Percentiles rank a stretch among this genome's conserved stretches.
These are phyloP conservation scores for Albugo laibachii DNA, from an alignment of 352 stramenopile genomes.

Conservation along the genomic window DNA sequence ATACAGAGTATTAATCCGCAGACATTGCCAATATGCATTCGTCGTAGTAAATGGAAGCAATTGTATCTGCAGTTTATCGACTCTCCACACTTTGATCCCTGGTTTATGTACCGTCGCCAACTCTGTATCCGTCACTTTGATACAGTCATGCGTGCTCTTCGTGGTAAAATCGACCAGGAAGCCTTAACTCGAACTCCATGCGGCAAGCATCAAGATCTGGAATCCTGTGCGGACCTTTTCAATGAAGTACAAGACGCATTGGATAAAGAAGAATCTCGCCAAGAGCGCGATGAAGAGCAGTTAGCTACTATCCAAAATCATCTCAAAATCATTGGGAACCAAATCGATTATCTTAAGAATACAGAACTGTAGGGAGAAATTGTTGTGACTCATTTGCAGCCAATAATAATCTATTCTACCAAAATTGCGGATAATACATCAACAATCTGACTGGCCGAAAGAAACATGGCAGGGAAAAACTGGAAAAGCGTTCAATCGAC, in stretches of 20 bases:
- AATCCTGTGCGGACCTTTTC: no score
- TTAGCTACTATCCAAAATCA: no score
- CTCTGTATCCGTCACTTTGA: conserved; percentile 50
- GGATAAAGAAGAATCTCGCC: no score
- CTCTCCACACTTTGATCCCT: conserved; percentile 53
- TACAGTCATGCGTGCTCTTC: conserved; percentile 28
- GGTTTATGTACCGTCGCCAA: conserved; percentile 46
- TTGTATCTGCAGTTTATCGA: conserved; percentile 53
- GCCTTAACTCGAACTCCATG: conserved; percentile 21
- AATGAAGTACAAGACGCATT: no score
- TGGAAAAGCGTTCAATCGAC: conserved; percentile 62
- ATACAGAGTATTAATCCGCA: conserved; percentile 29
- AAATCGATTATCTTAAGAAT: no score
- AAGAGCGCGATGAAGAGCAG: no score
- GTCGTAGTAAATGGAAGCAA: conserved; percentile 35
- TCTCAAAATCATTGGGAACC: no score
- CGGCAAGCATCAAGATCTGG: conserved; percentile 5
- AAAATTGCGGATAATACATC: no score
- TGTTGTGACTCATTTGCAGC: no score
- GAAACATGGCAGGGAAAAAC: conserved; percentile 13
- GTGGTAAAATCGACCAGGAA: conserved; percentile 17
- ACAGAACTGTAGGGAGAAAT: no score
- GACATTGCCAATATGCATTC: conserved; percentile 38
- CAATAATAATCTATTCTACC: no score
- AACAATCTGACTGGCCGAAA: no score